Evolutionary conservation across 495 filamentous ascomycete genomes (phyloP).

Genomic region (Daldinia caldariorum): DNA sequence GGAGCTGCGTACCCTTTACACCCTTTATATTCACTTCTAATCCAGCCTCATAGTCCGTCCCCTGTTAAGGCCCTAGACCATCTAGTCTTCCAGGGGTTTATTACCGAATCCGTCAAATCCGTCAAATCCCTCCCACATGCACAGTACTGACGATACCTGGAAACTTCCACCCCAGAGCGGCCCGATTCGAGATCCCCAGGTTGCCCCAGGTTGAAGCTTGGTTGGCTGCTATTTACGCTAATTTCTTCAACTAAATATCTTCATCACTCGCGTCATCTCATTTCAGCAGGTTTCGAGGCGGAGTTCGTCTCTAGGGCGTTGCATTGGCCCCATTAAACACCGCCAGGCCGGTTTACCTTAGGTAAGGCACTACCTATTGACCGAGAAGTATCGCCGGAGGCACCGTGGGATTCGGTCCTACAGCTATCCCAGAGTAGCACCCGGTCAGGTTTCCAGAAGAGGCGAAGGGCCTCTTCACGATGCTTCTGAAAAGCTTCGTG

Average conservation of each 20-base stretch:
- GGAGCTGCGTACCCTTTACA: constrained; percentile 3
- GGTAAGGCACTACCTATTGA: constrained; percentile 18
- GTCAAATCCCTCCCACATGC: constrained; percentile 25
- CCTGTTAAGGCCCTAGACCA: constrained; percentile 23
- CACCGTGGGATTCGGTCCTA: constrained; percentile 41
- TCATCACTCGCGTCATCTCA: constrained; percentile 34
- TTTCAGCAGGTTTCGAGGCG: background rate
- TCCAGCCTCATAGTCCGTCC: constrained; percentile 39
- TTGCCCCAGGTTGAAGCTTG: constrained; percentile 14
- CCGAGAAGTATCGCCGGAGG: constrained; percentile 36
- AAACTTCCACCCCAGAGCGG: constrained; percentile 35
- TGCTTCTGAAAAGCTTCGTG: constrained; percentile 30
- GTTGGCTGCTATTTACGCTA: constrained; percentile 19
- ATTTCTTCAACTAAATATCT: constrained; percentile 17
- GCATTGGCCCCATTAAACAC: constrained; percentile 31
- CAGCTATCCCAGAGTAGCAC: constrained; percentile 19
- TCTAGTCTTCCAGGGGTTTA: constrained; percentile 21
- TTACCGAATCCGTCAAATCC: constrained; percentile 32
- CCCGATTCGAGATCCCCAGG: constrained; percentile 36
- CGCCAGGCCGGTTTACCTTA: constrained; percentile 21
- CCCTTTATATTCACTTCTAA: constrained; percentile 26
- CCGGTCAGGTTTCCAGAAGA: constrained; percentile 35
- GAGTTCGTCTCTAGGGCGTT: constrained; percentile 20
- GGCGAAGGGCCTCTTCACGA: constrained; percentile 34
- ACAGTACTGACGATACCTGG: constrained; percentile 25